Conservation (phyloP, 2,329 filamentous ascomycete species). For the Metarhizium album region DNA sequence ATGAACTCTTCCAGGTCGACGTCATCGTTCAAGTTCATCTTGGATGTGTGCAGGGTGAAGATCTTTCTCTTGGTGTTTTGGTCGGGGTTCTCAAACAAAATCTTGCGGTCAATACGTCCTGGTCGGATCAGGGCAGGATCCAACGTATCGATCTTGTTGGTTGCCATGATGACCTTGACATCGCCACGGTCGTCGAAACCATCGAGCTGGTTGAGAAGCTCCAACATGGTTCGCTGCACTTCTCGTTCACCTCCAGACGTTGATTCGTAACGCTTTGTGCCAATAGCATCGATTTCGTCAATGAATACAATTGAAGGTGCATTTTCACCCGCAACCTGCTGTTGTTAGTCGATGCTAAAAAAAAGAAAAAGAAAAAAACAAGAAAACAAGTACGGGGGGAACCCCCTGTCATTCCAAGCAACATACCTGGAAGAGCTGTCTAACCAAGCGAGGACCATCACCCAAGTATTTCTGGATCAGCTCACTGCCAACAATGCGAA, state of each 20-base stretch:
- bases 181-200: constrained; percentile 98
- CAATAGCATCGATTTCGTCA: constrained; percentile 97
- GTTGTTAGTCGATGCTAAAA: constrained; percentile 1
- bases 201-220: constrained; percentile 94
- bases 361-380: not conserved
- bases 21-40: constrained; percentile 93
- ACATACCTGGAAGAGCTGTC: constrained; percentile 80
- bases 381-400: too few species aligned
- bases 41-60: constrained; percentile 93
- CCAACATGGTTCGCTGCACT: constrained; percentile 96
- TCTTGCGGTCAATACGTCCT: constrained; percentile 97
- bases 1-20: constrained; percentile 99
- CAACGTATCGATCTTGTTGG: constrained; percentile 98
- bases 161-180: constrained; percentile 99
- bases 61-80: constrained; percentile 97
- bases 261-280: constrained; percentile 96
- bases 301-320: constrained; percentile 97
- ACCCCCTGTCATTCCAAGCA: not conserved
- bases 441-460: constrained; percentile 86
- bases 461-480: constrained; percentile 98
- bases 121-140: constrained; percentile 94
- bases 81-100: constrained; percentile 58
- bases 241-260: constrained; percentile 95
- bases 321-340: constrained; percentile 81
- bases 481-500: constrained; percentile 94